Base-by-base conservation (phyloP, 208 protist species). In the Leishmania lainsoni region DNA sequence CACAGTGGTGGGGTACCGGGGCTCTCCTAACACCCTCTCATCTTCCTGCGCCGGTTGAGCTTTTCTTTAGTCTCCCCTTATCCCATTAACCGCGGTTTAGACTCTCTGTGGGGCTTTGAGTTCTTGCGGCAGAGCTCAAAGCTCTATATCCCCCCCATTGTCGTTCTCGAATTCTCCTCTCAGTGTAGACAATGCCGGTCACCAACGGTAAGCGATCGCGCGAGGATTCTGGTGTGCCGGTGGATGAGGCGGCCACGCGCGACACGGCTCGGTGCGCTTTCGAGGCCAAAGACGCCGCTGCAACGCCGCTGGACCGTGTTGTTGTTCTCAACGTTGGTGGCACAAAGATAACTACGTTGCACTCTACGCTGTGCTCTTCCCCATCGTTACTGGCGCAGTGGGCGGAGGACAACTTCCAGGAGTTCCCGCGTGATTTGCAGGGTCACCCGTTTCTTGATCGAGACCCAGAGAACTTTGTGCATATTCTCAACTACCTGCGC, bases 361-460 rank as follows among this genome's bases (percentile, higher is more conserved):
- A 78, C 20, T 92, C 91, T 6, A 97, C 94, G 39, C 87, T 97
- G 29, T 86, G 87, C 68, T 81, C 88, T 22, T 87, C 87, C 59
- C 87, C 91, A 1, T 97, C 94, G 16, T 69, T 74, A 20, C 75
- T 97, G 35, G 83, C 85, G n/a, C 80, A 93, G 86, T 94, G 91
- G 92, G 76, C 93, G 0, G 78, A 83, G 29, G 86, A 86, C 69
- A 82, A 94, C 80, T 97, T 97, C 77, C 65, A 76, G 14, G 88
- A 80, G 14, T 86, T 95, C 29, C 93, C 95, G n/a, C 91, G 90
- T 32, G 95, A 98, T 76, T 32, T 70, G 35, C 85, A 89, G 17
- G 93, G 92, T 8, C 87, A 90, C 81, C 93, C 92, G 2, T 98
- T 97, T 70, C 85, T 98, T 69, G 95, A 98, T 81, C 91, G 95